phyloP scores from a whole-genome alignment of 164 flowering plant species.

The Annona cherimola region DNA sequence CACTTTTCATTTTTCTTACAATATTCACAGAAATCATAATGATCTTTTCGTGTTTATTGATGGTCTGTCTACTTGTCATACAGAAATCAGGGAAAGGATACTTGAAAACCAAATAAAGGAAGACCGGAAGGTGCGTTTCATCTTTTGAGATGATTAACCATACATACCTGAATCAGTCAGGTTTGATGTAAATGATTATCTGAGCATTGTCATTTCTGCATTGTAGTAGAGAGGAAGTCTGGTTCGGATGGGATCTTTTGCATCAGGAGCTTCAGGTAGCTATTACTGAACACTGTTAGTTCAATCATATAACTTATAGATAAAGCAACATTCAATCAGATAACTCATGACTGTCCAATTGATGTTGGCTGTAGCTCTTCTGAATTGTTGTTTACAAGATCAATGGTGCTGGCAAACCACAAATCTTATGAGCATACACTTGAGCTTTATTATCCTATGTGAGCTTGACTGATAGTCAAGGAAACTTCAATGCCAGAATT shows the following conservation, averaged over 20 bases:
- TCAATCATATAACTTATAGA: not conserved
- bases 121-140: constrained; percentile 44
- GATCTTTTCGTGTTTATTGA: not conserved
- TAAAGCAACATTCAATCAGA: not conserved
- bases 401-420: not conserved
- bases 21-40: not conserved
- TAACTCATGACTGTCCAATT: not conserved
- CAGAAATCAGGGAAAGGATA: constrained; percentile 56
- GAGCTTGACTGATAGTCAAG: too few species aligned
- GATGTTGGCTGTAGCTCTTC: not conserved
- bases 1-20: not conserved
- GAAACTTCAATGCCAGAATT: too few species aligned
- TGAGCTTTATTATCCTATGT: too few species aligned
- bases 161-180: not conserved
- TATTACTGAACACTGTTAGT: not conserved
- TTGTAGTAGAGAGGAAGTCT: constrained; percentile 49
- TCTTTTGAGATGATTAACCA: constrained; percentile 5
- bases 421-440: not conserved
- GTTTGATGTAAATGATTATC: not conserved
- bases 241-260: constrained; percentile 59
- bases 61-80: not conserved
- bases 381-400: not conserved
- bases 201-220: not conserved
- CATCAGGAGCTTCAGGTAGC: constrained; percentile 66
- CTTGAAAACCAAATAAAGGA: constrained; percentile 43